phyloP scores from a whole-genome alignment of 768 basidiomycete genomes.

The Clathrus columnatus region DNA sequence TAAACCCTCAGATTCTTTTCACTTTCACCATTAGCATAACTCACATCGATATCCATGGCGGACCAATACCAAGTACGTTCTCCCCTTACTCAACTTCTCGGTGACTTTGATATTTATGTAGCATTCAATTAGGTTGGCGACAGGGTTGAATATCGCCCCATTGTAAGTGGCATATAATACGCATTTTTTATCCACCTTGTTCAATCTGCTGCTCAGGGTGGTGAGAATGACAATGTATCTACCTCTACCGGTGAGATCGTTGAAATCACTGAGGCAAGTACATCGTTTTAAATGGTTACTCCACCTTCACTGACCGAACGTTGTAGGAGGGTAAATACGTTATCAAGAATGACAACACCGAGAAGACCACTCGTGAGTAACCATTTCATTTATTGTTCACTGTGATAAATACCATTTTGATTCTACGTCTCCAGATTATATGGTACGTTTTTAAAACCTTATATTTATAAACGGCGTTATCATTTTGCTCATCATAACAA shows the following conservation, averaged over 20 bases:
- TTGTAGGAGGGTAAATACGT: background rate
- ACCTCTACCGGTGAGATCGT: background rate
- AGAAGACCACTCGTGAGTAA: background rate
- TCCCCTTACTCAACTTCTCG: background rate
- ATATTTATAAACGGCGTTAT: too few relatives aligned
- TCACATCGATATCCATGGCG: background rate
- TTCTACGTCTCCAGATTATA: background rate
- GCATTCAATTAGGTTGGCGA: background rate
- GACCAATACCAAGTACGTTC: background rate
- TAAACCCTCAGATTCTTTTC: too few relatives aligned
- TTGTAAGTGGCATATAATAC: background rate
- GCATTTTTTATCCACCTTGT: background rate
- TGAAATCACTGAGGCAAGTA: background rate
- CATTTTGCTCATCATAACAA: too few relatives aligned
- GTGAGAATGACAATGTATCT: background rate
- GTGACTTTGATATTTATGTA: background rate
- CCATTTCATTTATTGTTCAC: background rate
- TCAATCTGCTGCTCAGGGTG: too few relatives aligned
- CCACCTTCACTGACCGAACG: too few relatives aligned
- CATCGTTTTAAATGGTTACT: background rate
- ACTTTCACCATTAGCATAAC: background rate
- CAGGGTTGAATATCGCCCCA: background rate
- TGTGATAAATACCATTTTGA: background rate
- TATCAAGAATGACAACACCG: background rate
- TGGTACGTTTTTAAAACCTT: background rate